These are phyloP conservation scores for Ogataea henricii DNA, from an alignment of 805 yeast genomes.

Conservation along the genomic window DNA sequence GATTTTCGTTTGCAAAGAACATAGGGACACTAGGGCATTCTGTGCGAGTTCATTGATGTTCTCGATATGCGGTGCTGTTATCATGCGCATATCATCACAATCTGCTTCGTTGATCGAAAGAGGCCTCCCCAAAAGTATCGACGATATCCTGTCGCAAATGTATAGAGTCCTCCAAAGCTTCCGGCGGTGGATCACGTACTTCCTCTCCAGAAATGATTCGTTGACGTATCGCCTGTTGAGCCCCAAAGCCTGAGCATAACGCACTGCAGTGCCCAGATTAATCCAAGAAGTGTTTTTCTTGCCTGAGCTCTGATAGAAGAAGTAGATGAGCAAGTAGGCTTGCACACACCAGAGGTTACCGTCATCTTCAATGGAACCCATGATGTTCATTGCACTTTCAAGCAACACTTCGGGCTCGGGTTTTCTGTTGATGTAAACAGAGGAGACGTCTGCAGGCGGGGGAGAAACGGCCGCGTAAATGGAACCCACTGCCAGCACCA, in stretches of 20 bases:
- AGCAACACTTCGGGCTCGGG: constrained; percentile 37
- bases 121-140: constrained; percentile 41
- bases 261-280: constrained; percentile 43
- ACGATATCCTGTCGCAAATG: constrained; percentile 27
- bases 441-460: constrained; percentile 8
- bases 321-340: constrained; percentile 40
- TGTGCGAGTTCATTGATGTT: constrained; percentile 30
- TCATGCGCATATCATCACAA: constrained; percentile 40
- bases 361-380: constrained; percentile 39
- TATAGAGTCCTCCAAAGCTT: constrained; percentile 26
- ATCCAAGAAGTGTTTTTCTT: constrained; percentile 47
- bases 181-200: constrained; percentile 35
- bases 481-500: constrained; percentile 45
- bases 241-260: constrained; percentile 46
- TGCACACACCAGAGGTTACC: constrained; percentile 45
- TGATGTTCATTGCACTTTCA: constrained; percentile 35
- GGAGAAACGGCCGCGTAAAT: constrained; percentile 33
- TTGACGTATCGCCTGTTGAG: constrained; percentile 41
- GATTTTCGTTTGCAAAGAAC: constrained; percentile 35
- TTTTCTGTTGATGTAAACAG: constrained; percentile 8
- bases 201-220: constrained; percentile 36
- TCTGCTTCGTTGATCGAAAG: constrained; percentile 38
- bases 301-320: constrained; percentile 43
- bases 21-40: constrained; percentile 32
- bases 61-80: constrained; percentile 19